Evolutionary conservation across 768 basidiomycete genomes (phyloP), one percentile per base, ranked within the genome.

Genomic region (Amanita thiersii): DNA sequence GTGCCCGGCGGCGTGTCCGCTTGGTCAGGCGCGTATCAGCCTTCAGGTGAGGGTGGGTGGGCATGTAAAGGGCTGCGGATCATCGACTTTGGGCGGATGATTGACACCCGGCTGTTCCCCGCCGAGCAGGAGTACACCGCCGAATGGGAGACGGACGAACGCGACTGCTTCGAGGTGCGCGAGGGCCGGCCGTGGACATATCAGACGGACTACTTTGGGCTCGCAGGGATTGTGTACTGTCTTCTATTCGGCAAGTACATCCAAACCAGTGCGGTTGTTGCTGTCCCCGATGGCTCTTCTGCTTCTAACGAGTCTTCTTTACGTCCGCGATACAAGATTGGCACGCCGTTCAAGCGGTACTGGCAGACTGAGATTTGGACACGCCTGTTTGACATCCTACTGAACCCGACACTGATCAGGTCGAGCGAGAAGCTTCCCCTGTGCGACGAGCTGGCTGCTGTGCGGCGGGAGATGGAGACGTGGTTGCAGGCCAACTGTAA

Each of bases 241-340:
- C 81, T 98, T 79, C 75, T 99, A 21, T 97, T 91, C 55, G 93
- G 93, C 18, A 94, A 90, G 62, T 94, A 97, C 65, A 88, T 99
- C 59, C 81, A 91, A 55, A 77, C 77, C 9, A 72, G 73, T 45
- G 69, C 80, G 6, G 65, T 83, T 34, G 61, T 56, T 21, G 53
- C 58, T 2, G 56, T 63, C 11, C 49, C 56, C 29, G 9, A 14
- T 9, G 14, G 29, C 29, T 30, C 29, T 9, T 30, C 29, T 9
- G 18, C 34, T 9, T 25, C 30, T 2, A 57, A 52, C 10, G 57
- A 61, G 3, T n/a, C n/a, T n/a, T 60, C 59, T 7, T 57, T 60
- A 2, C 59, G 58, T 33, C 54, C 56, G 30, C 63, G 71, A 44
- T 75, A 80, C 64, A 83, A 75, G 66, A 74, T 91, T 39, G 66